Base-by-base conservation (phyloP, 2,329 filamentous ascomycete species). In the Epichloe hybrida region DNA sequence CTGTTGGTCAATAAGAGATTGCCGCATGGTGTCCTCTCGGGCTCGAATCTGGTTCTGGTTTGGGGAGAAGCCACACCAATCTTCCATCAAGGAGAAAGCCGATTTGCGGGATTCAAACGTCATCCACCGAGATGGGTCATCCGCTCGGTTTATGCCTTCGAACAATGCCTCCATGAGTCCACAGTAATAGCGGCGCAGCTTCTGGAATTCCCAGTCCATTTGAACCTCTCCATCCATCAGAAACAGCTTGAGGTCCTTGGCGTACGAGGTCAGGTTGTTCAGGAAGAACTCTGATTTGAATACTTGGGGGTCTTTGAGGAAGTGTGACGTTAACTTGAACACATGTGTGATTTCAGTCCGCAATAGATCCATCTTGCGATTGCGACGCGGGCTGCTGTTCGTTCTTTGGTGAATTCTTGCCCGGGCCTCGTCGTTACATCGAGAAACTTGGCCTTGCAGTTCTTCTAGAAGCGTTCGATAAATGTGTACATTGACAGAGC, bases 21-120 rank as follows among this genome's bases (percentile, higher is more conserved):
- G 86, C 42, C 88, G 79, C 84, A 96, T 94, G 37, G 80, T 85
- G 54, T 95, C 86, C 66, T 96, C 90, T 54, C 88, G 78, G 52
- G 84, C 82, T 5, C 83, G 80, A 40, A 95, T 86, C 56, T 94
- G 86, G 12, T 72, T 75, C 63, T 94, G 88, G 56, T 96, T 95
- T 0, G 90, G 88, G 7, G 90, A 95, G 64, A 94, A 96, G 2
- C 93, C 93, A 64, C 93, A 98, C 94, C 94, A 98, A 57, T 97
- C 91, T 67, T 98, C 93, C 90, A 98, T 97, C 46, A 98, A 71
- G 0, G 90, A 84, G 62, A 98, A 98, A 0, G 91, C 86, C 5
- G 93, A 96, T 64, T 96, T 95, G 40, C 94, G 78, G 12, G 90
- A 88, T 64, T 98, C 93, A 61, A 98, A 98, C 0, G 93, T 90